A percentile compares a stretch with the other conserved stretches of the same genome.
These are phyloP conservation scores for Colletotrichum phormii DNA, from an alignment of 2,329 filamentous ascomycete species.

Conservation along the genomic window DNA sequence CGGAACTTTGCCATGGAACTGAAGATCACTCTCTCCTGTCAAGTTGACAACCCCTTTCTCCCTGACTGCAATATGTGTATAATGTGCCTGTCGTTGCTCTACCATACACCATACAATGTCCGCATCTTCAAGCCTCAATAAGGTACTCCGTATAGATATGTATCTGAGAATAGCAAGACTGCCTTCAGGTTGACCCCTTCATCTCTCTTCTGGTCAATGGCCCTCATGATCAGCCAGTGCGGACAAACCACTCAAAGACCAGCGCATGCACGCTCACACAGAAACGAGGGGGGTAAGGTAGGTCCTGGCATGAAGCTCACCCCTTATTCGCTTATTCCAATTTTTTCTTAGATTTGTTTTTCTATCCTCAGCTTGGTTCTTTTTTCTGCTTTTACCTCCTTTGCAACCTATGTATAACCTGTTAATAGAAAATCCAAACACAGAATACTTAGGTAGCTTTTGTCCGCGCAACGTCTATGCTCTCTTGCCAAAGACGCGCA, in stretches of 20 bases:
- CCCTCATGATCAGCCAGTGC: neutral
- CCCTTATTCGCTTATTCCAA: neutral
- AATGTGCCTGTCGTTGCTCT: too few species aligned
- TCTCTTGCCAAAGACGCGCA: conserved; percentile 79
- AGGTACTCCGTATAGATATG: neutral
- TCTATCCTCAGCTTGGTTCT: neutral
- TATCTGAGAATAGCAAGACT: neutral
- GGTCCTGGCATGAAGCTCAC: neutral
- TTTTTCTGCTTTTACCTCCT: neutral
- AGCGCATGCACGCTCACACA: neutral
- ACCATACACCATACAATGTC: too few species aligned
- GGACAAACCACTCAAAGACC: neutral
- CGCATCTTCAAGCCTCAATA: too few species aligned
- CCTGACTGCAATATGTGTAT: too few species aligned
- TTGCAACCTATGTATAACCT: neutral
- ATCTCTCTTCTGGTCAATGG: neutral
- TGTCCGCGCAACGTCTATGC: conserved; percentile 31
- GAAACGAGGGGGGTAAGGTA: neutral
- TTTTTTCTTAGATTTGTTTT: neutral
- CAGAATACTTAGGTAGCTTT: neutral
- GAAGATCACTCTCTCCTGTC: too few species aligned
- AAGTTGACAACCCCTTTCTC: too few species aligned
- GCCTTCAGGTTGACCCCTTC: neutral
- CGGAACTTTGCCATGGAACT: neutral
- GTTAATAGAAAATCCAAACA: neutral